Base-by-base conservation (phyloP, 2,329 filamentous ascomycete species). In the Elsinoe arachidis region DNA sequence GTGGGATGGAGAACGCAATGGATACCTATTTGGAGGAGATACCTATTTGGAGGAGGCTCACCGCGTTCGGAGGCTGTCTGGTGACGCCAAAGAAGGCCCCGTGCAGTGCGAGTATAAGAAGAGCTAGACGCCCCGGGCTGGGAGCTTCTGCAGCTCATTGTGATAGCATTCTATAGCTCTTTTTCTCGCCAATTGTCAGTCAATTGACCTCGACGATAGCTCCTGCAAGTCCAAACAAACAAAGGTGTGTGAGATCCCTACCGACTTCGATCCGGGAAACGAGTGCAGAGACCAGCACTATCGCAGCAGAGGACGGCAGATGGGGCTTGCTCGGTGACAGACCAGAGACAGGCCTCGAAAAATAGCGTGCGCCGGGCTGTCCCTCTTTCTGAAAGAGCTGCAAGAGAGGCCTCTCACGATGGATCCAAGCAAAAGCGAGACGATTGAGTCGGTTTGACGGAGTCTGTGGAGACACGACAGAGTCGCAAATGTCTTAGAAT, bases 61-160 rank as follows among this genome's bases (percentile, higher is more conserved):
- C 49, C 49, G 49, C 38, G 33, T 53, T 53, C 49, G 49, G 49
- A 53, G 49, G 17, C n/a, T 39, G 33, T 14, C 49, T 53, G 34
- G 33, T 53, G 19, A 33, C 49, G 19, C 49, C 33, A 17, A 17
- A 23, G 19, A 46, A 23, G 41, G 26, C 41, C 41, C 19, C 26
- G 41, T 23, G 41, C 21, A n/a, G 21, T 30, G 41, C 41, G 41
- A 46, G 41, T 53, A 53, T 53, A 53, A 53, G 49, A 53, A 39
- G 49, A 37, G 49, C 49, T 53, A 46, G 41, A 46, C 19, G 21
- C 41, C 41, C 41, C 19, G 19, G n/a, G 21, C 11, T 19, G 26
- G 41, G 41, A 23, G 41, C 19, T 14, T 15, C 21, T 30, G 26
- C 7, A 30, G 26, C 26, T 30, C 26, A 14, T 26, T 46, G 19